Base-by-base conservation (phyloP, 495 filamentous ascomycete genomes). In the Podospora tetraspora region DNA sequence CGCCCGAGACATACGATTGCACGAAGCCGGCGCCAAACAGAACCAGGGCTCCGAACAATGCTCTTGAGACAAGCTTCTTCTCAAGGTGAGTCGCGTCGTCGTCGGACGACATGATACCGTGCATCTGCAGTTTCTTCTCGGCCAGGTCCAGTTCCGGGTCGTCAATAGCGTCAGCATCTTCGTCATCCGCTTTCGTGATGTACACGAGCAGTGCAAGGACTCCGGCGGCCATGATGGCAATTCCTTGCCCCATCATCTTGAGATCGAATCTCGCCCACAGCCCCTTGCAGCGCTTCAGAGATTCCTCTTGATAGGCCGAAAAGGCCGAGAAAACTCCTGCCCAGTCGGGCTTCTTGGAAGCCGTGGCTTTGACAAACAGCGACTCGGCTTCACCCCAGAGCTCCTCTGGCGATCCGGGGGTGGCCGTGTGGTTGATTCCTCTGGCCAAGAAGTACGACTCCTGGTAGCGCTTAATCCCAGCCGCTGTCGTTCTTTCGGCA, bases 191-290 rank as follows among this genome's bases (percentile, higher is more conserved):
- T 57, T 74, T 76, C n/a, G 81, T 80, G 11, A 92, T 89, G 76
- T 93, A 97, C 2, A 92, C 75, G 11, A 89, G 81, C 29, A 98
- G 79, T 30, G 90, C 72, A 24, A 84, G 70, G 59, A 97, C 83
- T 12, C 90, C 87, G 16, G 83, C 83, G 16, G 86, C 81, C 69
- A 97, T 85, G 62, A 96, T 84, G 19, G 71, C 73, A 67, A 97
- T 87, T 22, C 95, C 95, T 60, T 90, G 76, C 11, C 88, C 68
- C 93, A 99, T 99, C 73, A 89, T 91, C 1, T 85, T 82, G 52
- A 96, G 80, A 76, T 98, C 91, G 73, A 98, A 99, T 27, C 89
- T 84, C 12, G 96, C 92, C 95, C 95, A 99, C 25, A 97, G 83
- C 24, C 82, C 82, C 72, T 92, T 91, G 81, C 90, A 98, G n/a